phyloP scores from a whole-genome alignment of 176 grass and related monocot species.

The Rhynchospora pubera region DNA sequence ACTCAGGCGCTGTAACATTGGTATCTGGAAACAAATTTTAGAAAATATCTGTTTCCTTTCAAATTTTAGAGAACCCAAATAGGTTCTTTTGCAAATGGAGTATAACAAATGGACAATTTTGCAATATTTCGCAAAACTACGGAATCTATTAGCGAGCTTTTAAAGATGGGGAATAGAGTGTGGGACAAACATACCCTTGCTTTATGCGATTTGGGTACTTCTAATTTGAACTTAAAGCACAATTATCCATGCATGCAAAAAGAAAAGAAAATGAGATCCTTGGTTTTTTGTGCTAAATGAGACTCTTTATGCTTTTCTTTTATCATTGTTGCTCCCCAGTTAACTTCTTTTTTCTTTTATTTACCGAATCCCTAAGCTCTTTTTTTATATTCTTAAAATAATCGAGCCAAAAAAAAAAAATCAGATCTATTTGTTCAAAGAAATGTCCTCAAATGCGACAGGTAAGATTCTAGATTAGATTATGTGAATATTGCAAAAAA shows the following conservation, averaged over 20 bases:
- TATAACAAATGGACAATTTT: constrained; percentile 8
- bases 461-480: constrained; percentile 1
- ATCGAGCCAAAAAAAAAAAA: constrained; percentile 14
- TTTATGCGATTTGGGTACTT: constrained; percentile 25
- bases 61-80: background rate
- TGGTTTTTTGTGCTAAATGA: constrained; percentile 50
- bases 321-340: constrained; percentile 20
- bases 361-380: constrained; percentile 22
- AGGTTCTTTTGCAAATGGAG: background rate
- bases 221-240: constrained; percentile 40
- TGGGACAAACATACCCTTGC: constrained; percentile 27
- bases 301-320: constrained; percentile 40
- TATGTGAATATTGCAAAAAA: background rate
- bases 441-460: background rate
- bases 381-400: constrained; percentile 27
- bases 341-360: constrained; percentile 13
- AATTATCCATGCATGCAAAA: constrained; percentile 39
- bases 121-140: background rate
- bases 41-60: background rate
- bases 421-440: constrained; percentile 7
- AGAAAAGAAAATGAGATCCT: constrained; percentile 28
- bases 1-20: background rate
- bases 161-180: background rate
- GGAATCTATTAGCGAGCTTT: constrained; percentile 13
- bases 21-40: background rate